These are phyloP conservation scores for Ganoderma multipileum DNA, from an alignment of 1,284 basidiomycete genomes.

Conservation along the genomic window DNA sequence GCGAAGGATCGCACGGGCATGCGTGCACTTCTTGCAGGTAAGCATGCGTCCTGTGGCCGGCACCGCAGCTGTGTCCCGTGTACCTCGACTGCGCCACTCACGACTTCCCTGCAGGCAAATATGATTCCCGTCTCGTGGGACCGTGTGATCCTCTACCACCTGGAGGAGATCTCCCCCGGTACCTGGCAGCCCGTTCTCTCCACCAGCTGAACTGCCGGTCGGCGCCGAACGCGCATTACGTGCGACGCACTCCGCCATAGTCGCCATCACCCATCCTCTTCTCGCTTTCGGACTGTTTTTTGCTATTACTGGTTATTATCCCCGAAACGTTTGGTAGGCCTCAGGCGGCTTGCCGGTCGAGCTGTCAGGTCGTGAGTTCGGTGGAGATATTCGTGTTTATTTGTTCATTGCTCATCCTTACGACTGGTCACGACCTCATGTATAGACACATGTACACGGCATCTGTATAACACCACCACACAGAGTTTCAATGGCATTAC, in stretches of 20 bases:
- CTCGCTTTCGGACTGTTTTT: background rate
- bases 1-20: constrained; percentile 71
- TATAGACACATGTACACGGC: background rate
- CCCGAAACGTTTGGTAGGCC: background rate
- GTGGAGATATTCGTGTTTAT: constrained; percentile 10
- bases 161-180: constrained; percentile 73
- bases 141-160: constrained; percentile 71
- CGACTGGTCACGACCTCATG: constrained; percentile 2
- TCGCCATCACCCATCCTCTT: background rate
- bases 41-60: constrained; percentile 27
- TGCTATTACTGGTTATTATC: background rate
- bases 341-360: background rate
- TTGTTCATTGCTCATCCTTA: constrained; percentile 9
- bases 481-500: background rate
- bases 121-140: constrained; percentile 72
- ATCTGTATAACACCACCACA: constrained; percentile 3
- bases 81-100: constrained; percentile 21
- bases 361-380: background rate
- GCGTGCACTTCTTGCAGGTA: constrained; percentile 79
- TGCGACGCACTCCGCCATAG: background rate
- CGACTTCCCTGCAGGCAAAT: constrained; percentile 53
- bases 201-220: constrained; percentile 40
- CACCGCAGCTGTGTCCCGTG: constrained; percentile 17
- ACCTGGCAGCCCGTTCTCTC: constrained; percentile 68
- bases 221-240: background rate